Conservation (phyloP, 306 rosid species). For the Trifolium fragiferum region DNA sequence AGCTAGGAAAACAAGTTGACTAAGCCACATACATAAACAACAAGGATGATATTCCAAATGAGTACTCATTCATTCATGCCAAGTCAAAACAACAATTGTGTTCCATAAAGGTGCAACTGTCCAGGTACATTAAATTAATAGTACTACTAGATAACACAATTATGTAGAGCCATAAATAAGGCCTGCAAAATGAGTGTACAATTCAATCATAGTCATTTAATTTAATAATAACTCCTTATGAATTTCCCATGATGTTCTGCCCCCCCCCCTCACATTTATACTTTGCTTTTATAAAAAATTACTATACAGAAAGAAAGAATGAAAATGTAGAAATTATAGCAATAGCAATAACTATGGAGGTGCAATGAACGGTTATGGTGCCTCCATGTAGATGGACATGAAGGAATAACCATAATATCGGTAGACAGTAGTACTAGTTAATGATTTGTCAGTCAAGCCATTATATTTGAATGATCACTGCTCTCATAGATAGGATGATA, state of each 20-base stretch:
- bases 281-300: too few species aligned
- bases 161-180: background rate
- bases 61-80: too few species aligned
- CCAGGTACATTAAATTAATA: background rate
- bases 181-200: conserved; percentile 5
- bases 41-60: background rate
- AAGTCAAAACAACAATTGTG: conserved; percentile 5
- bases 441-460: background rate
- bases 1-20: background rate
- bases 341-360: background rate
- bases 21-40: background rate
- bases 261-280: too few species aligned
- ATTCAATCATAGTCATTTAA: background rate
- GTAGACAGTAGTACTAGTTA: conserved; percentile 43
- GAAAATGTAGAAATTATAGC: too few species aligned
- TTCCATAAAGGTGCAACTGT: conserved; percentile 13
- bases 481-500: too few species aligned
- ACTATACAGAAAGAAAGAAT: too few species aligned
- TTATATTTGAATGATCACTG: too few species aligned
- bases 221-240: conserved; percentile 1
- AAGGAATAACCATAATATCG: conserved; percentile 23
- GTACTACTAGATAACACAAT: background rate
- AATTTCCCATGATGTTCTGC: background rate
- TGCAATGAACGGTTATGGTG: conserved; percentile 10
- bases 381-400: background rate